A percentile compares a stretch with the other conserved stretches of the same genome.
Evolutionary conservation across 2,329 filamentous ascomycete genomes (phyloP).

Genomic region (Nemania diffusa): DNA sequence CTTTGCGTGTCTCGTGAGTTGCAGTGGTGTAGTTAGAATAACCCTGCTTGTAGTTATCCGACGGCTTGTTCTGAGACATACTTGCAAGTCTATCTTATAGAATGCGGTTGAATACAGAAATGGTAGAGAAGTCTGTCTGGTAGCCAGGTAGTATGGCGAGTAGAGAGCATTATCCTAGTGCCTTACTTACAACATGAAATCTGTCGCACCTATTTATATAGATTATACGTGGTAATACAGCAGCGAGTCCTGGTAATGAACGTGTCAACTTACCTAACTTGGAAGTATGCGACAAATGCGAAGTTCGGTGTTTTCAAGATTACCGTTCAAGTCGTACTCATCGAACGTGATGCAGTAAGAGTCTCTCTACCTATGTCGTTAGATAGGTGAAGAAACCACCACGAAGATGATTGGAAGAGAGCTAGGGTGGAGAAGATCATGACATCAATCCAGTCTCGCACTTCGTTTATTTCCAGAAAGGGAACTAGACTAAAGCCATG

Average conservation of each 20-base stretch:
- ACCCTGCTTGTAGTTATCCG: slow-evolving; percentile 51
- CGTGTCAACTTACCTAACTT: neutral
- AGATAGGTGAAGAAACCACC: too few relatives aligned
- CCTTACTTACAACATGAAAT: neutral
- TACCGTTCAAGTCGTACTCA: neutral
- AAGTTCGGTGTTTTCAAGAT: neutral
- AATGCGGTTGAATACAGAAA: neutral
- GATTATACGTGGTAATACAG: neutral
- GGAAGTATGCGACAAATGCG: slow-evolving; percentile 7
- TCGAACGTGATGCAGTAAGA: neutral
- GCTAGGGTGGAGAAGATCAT: neutral
- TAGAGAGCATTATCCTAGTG: too few relatives aligned
- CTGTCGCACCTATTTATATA: slow-evolving; percentile 1
- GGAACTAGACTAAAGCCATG: slow-evolving; percentile 7
- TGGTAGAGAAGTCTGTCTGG: too few relatives aligned
- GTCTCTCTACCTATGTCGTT: too few relatives aligned
- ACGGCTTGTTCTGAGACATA: slow-evolving; percentile 20
- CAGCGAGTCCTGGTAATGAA: neutral
- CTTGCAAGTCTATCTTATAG: neutral
- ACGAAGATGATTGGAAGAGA: slow-evolving; percentile 14
- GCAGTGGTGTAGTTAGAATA: slow-evolving; percentile 53
- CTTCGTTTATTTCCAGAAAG: slow-evolving; percentile 28
- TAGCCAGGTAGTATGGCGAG: too few relatives aligned
- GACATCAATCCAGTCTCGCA: slow-evolving; percentile 12
- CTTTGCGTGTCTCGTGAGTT: slow-evolving; percentile 56